phyloP scores from a whole-genome alignment of 345 rosid species.

The Gossypium thurberi region DNA sequence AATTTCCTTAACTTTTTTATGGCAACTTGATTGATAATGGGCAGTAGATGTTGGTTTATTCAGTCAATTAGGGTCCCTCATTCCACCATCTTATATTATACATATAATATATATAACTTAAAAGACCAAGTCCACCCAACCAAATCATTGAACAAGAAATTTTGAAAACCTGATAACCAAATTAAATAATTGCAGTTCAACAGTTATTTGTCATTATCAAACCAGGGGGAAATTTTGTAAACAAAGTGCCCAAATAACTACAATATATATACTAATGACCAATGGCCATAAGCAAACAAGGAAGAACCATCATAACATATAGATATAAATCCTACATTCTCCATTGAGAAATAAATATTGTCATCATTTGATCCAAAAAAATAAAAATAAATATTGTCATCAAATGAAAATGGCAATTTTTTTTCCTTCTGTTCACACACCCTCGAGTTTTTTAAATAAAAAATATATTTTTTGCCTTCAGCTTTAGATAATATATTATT shows the following conservation, averaged over 20 bases:
- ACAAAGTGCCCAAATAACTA: conserved; percentile 7
- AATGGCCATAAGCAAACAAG: conserved; percentile 10
- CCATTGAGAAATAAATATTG: neutral
- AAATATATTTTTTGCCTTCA: too few relatives aligned
- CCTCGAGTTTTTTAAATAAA: too few relatives aligned
- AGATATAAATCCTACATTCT: conserved; percentile 4
- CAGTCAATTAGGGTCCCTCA: conserved; percentile 2
- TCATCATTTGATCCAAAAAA: too few relatives aligned
- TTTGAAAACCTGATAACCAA: neutral
- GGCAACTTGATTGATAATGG: neutral
- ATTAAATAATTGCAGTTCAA: conserved; percentile 1
- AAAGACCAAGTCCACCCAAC: neutral
- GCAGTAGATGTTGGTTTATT: neutral
- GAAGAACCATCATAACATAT: neutral
- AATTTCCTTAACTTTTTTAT: neutral
- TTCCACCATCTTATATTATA: neutral
- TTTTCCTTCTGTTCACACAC: too few relatives aligned
- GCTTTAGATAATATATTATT: too few relatives aligned
- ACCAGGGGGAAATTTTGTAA: neutral
- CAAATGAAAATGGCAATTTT: too few relatives aligned
- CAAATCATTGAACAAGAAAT: neutral
- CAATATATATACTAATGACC: neutral
- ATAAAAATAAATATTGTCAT: neutral
- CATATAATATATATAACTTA: neutral
- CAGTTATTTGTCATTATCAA: conserved; percentile 12